Percentiles rank a stretch among this genome's conserved stretches.
phyloP scores from a whole-genome alignment of 495 filamentous ascomycete species.

The Hyaloscypha bicolor region DNA sequence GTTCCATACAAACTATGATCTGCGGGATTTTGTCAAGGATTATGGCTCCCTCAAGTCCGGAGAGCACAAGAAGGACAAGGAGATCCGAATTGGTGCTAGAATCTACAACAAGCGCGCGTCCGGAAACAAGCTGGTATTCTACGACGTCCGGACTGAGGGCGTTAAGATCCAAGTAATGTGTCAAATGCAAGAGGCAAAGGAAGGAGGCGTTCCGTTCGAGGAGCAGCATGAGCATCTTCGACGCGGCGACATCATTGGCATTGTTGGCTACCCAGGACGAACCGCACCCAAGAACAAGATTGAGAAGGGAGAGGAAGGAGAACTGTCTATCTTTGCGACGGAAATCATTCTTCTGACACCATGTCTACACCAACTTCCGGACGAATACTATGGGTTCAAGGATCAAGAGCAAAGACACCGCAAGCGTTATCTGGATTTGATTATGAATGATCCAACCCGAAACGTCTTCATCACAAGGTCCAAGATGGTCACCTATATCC shows the following conservation, averaged over 20 bases:
- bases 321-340: constrained; percentile 90
- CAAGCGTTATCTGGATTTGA: constrained; percentile 90
- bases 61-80: constrained; percentile 71
- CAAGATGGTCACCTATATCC: constrained; percentile 84
- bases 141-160: constrained; percentile 85
- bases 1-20: constrained; percentile 82
- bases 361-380: constrained; percentile 91
- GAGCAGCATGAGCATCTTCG: constrained; percentile 89
- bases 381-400: constrained; percentile 90
- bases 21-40: constrained; percentile 73
- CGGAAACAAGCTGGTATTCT: constrained; percentile 88
- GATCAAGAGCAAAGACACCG: constrained; percentile 91
- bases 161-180: constrained; percentile 90
- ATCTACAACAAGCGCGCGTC: constrained; percentile 87
- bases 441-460: constrained; percentile 78
- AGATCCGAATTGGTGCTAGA: constrained; percentile 75
- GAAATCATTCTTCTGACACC: constrained; percentile 85
- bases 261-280: constrained; percentile 86
- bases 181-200: constrained; percentile 70
- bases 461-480: constrained; percentile 80
- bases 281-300: constrained; percentile 83
- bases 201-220: constrained; percentile 66
- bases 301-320: constrained; percentile 70
- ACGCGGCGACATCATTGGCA: constrained; percentile 87
- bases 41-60: constrained; percentile 81